These are phyloP conservation scores for Aureobasidium subglaciale DNA, from an alignment of 2,329 filamentous ascomycete species.

Conservation along the genomic window DNA sequence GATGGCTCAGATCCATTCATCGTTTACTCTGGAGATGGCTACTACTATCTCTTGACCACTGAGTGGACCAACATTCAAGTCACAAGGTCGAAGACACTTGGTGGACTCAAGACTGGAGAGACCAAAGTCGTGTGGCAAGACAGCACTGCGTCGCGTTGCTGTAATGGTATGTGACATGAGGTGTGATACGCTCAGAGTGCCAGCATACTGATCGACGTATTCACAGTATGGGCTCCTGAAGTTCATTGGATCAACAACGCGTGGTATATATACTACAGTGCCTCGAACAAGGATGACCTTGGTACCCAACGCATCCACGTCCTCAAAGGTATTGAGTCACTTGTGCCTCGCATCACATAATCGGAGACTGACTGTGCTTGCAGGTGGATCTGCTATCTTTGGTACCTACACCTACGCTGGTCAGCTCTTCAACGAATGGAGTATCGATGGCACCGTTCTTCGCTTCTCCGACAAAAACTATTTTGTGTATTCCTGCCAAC, in stretches of 20 bases:
- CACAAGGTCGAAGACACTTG: constrained; percentile 47
- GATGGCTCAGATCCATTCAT: constrained; percentile 50
- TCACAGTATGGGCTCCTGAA: constrained; percentile 49
- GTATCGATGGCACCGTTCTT: constrained; percentile 48
- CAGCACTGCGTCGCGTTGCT: constrained; percentile 40
- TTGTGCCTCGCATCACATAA: neutral
- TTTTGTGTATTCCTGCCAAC: constrained; percentile 43
- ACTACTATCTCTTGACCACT: constrained; percentile 52
- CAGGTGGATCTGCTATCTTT: constrained; percentile 46
- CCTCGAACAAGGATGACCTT: constrained; percentile 33
- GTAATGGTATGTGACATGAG: constrained; percentile 32
- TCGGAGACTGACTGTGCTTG: neutral
- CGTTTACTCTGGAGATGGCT: constrained; percentile 42
- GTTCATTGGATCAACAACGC: constrained; percentile 42
- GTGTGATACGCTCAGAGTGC: neutral
- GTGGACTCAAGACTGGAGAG: constrained; percentile 48
- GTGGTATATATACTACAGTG: constrained; percentile 54
- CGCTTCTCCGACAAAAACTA: constrained; percentile 44
- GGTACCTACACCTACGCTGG: constrained; percentile 44
- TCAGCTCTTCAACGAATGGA: constrained; percentile 34
- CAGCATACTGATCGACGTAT: neutral
- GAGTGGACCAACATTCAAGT: constrained; percentile 51
- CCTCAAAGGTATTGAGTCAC: constrained; percentile 36
- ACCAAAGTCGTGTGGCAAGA: constrained; percentile 46
- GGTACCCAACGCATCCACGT: constrained; percentile 47